A percentile compares a stretch with the other conserved stretches of the same genome.
These are phyloP conservation scores for Globisporangium spinosum DNA, from an alignment of 352 stramenopile genomes.

Conservation along the genomic window DNA sequence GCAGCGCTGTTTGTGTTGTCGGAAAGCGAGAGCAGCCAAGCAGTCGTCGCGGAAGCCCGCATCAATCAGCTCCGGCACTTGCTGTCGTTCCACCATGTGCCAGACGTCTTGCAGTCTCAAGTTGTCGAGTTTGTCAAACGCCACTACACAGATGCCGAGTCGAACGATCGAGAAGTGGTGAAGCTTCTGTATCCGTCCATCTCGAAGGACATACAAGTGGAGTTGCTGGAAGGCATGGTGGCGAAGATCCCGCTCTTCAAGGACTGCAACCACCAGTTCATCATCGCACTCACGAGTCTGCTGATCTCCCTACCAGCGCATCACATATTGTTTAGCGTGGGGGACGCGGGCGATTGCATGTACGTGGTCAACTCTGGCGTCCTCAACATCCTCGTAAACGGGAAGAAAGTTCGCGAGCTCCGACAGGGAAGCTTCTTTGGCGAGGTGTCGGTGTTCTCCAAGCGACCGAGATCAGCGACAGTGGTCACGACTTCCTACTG, in stretches of 20 bases:
- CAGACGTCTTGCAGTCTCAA: constrained; percentile 31
- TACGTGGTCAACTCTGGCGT: constrained; percentile 61
- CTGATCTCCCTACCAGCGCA: constrained; percentile 43
- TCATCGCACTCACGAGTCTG: constrained; percentile 35
- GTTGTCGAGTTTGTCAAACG: constrained; percentile 30
- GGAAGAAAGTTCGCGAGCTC: constrained; percentile 59
- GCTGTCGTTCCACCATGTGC: constrained; percentile 44
- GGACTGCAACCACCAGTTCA: constrained; percentile 39
- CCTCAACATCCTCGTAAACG: constrained; percentile 56
- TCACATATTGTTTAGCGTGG: constrained; percentile 30
- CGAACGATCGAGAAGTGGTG: constrained; percentile 39
- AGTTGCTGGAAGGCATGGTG: constrained; percentile 38
- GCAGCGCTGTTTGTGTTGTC: constrained; percentile 66
- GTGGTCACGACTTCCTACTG: constrained; percentile 58
- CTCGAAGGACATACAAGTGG: constrained; percentile 47
- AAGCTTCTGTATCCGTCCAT: constrained; percentile 48
- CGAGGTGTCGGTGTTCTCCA: constrained; percentile 67
- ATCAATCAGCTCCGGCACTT: constrained; percentile 63
- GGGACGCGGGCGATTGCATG: constrained; percentile 46
- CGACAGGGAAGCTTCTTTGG: constrained; percentile 65
- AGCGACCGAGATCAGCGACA: constrained; percentile 48
- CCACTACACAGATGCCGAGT: constrained; percentile 43
- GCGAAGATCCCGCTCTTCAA: constrained; percentile 37
- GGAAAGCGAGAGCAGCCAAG: constrained; percentile 51
- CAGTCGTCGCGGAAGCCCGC: constrained; percentile 35